phyloP scores from a whole-genome alignment of 495 filamentous ascomycete species.

The Neurospora terricola region DNA sequence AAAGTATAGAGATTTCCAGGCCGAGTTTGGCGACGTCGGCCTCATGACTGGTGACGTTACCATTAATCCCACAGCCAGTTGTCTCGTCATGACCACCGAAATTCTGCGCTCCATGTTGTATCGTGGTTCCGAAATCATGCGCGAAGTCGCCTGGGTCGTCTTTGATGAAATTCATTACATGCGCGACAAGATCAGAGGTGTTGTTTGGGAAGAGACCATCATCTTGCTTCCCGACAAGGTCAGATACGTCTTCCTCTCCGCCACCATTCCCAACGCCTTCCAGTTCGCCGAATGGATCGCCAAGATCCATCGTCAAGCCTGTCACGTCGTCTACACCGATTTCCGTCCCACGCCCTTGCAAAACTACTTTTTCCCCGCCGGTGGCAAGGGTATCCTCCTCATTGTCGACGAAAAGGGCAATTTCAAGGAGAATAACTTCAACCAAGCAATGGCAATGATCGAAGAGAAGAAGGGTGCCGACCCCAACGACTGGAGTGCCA shows the following conservation, averaged over 20 bases:
- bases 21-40: constrained; percentile 93
- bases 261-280: constrained; percentile 98
- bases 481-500: constrained; percentile 64
- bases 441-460: constrained; percentile 83
- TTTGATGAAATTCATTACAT: constrained; percentile 99
- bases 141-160: constrained; percentile 93
- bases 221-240: constrained; percentile 97
- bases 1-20: constrained; percentile 92
- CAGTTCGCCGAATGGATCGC: constrained; percentile 98
- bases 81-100: constrained; percentile 98
- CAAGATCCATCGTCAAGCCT: constrained; percentile 92
- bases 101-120: constrained; percentile 99
- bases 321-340: constrained; percentile 97
- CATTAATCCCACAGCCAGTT: constrained; percentile 96
- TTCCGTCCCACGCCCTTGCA: constrained; percentile 93
- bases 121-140: constrained; percentile 96
- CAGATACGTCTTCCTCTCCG: constrained; percentile 93
- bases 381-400: constrained; percentile 86
- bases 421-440: constrained; percentile 95
- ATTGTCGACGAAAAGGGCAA: constrained; percentile 92
- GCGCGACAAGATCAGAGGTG: constrained; percentile 85
- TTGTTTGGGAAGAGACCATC: constrained; percentile 99
- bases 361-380: constrained; percentile 94
- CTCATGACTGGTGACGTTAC: constrained; percentile 99
- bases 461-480: constrained; percentile 84